Evolutionary conservation across 2,329 filamentous ascomycete species (phyloP).

Genomic region (Septoria linicola): DNA sequence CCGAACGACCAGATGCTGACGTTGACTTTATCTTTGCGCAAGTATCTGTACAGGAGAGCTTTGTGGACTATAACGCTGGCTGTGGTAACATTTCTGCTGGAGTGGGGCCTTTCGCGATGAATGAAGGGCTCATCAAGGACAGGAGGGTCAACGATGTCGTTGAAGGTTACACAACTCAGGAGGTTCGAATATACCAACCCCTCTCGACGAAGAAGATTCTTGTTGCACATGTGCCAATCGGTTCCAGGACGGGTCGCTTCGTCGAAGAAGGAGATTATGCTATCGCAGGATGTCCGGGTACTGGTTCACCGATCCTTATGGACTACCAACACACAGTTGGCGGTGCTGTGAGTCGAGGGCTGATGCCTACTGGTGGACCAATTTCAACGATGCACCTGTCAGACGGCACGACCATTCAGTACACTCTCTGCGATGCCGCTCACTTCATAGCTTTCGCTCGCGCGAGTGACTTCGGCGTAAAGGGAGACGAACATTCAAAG

Average conservation of each 20-base stretch:
- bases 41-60: slow-evolving; percentile 19
- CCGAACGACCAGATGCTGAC: slow-evolving; percentile 20
- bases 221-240: slow-evolving; percentile 22
- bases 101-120: slow-evolving; percentile 25
- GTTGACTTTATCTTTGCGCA: slow-evolving; percentile 25
- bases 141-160: slow-evolving; percentile 12
- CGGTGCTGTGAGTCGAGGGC: slow-evolving; percentile 18
- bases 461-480: slow-evolving; percentile 18
- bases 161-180: slow-evolving; percentile 19
- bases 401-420: slow-evolving; percentile 13
- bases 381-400: slow-evolving; percentile 14
- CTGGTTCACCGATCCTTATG: slow-evolving; percentile 24
- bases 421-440: slow-evolving; percentile 23
- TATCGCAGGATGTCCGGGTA: slow-evolving; percentile 23
- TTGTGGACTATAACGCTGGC: slow-evolving; percentile 23
- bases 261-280: slow-evolving; percentile 19
- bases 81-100: slow-evolving; percentile 26
- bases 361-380: slow-evolving; percentile 20
- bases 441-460: slow-evolving; percentile 24
- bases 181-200: slow-evolving; percentile 24
- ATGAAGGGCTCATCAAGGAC: slow-evolving; percentile 21
- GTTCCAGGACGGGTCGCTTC: slow-evolving; percentile 14
- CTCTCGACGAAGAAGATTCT: slow-evolving; percentile 22
- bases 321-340: slow-evolving; percentile 24
- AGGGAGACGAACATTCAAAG: slow-evolving; percentile 21